phyloP scores from a whole-genome alignment of 139 green algal species.

The Axilococcus clingmanii region DNA sequence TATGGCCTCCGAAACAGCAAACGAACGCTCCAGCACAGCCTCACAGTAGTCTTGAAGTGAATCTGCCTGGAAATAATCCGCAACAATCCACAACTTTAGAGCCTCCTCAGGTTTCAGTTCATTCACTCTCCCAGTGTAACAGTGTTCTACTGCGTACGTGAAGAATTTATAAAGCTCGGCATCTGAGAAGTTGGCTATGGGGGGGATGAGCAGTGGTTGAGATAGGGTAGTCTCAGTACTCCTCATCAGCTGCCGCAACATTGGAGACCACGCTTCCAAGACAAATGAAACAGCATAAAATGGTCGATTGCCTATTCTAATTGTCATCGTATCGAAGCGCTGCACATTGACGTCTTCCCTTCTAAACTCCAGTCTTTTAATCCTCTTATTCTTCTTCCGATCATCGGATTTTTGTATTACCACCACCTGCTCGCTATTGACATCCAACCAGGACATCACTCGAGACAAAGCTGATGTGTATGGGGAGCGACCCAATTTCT shows the following conservation, averaged over 20 bases:
- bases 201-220: not conserved
- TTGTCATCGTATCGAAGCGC: conserved; percentile 10
- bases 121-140: conserved; percentile 5
- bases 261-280: conserved; percentile 1
- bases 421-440: no score
- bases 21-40: not conserved
- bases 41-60: conserved; percentile 10
- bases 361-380: not conserved
- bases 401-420: no score
- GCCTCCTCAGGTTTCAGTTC: not conserved
- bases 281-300: conserved; percentile 12
- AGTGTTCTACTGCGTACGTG: not conserved
- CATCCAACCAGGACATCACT: no score
- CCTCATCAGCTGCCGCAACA: conserved; percentile 5
- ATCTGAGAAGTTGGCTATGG: not conserved
- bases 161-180: conserved; percentile 6
- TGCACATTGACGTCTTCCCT: conserved; percentile 5
- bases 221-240: not conserved
- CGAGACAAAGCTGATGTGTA: no score
- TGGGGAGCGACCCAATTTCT: no score
- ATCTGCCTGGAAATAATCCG: conserved; percentile 16
- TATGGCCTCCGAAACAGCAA: no score
- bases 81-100: conserved; percentile 10
- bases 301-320: conserved; percentile 2
- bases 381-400: no score